These are phyloP conservation scores for Zygosaccharomyces gambellarensis DNA, from an alignment of 805 yeast genomes.

Conservation along the genomic window DNA sequence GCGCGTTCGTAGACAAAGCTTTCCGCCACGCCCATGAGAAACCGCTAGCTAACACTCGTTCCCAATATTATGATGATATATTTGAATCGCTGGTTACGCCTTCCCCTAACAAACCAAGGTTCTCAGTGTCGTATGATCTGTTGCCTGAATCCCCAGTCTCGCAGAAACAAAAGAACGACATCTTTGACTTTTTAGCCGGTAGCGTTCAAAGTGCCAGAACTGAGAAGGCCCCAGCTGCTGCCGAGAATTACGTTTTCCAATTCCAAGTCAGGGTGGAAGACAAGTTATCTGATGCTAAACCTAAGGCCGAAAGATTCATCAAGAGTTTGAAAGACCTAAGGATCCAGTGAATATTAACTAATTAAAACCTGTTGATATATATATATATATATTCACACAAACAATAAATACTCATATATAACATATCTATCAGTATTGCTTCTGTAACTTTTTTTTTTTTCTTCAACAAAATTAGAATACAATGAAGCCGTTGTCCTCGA, in stretches of 20 bases:
- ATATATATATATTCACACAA: background rate
- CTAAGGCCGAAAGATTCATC: conserved; percentile 26
- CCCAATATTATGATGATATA: conserved; percentile 52
- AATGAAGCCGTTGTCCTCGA: conserved; percentile 83
- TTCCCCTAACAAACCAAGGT: conserved; percentile 26
- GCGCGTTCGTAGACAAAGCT: conserved; percentile 43
- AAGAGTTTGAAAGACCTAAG: conserved; percentile 20
- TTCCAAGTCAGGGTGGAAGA: conserved; percentile 22
- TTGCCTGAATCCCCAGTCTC: conserved; percentile 11
- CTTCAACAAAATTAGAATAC: conserved; percentile 34
- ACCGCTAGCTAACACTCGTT: conserved; percentile 23
- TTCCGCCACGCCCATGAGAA: conserved; percentile 35
- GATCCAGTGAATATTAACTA: conserved; percentile 3
- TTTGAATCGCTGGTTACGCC: conserved; percentile 57
- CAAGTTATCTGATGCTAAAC: conserved; percentile 22
- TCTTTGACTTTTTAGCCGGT: conserved; percentile 27
- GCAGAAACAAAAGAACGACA: conserved; percentile 16
- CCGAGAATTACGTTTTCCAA: conserved; percentile 17
- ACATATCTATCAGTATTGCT: background rate
- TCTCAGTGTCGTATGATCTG: conserved; percentile 22
- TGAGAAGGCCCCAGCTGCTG: background rate
- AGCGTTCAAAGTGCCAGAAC: background rate
- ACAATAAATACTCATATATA: background rate
- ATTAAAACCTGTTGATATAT: background rate
- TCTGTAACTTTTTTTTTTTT: background rate